Evolutionary conservation across 768 basidiomycete genomes (phyloP).

Genomic region (Mycena olivaceomarginata): DNA sequence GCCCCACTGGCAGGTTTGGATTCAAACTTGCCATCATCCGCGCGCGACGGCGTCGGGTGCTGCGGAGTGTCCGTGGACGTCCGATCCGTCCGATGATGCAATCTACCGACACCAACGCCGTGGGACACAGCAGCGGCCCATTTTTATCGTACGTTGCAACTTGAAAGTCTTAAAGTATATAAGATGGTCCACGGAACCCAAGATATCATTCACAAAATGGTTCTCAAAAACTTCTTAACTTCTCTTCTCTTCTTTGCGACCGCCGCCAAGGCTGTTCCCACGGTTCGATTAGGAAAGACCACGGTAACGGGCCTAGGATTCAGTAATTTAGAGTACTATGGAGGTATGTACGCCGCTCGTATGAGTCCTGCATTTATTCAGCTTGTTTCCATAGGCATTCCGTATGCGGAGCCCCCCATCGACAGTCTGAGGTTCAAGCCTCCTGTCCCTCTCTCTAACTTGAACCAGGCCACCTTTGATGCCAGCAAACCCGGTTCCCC

Average conservation of each 20-base stretch:
- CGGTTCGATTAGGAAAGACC: slow-evolving; percentile 16
- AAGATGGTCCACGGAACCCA: neutral
- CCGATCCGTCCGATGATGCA: neutral
- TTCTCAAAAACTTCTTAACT: neutral
- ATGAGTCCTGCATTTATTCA: too few relatives aligned
- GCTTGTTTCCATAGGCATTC: slow-evolving; percentile 47
- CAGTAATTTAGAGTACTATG: slow-evolving; percentile 20
- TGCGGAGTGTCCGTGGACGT: too few relatives aligned
- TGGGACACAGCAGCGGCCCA: neutral
- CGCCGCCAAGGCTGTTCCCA: neutral
- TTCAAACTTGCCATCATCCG: neutral
- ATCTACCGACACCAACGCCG: neutral
- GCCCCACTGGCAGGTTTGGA: too few relatives aligned
- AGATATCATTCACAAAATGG: slow-evolving; percentile 5
- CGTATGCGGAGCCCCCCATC: slow-evolving; percentile 55
- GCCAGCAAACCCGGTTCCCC: slow-evolving; percentile 51
- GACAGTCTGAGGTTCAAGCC: slow-evolving; percentile 53
- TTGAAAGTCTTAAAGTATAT: neutral
- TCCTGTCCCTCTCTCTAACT: slow-evolving; percentile 47
- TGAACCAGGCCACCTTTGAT: slow-evolving; percentile 49
- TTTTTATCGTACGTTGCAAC: neutral
- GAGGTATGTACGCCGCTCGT: neutral
- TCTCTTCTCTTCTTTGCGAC: slow-evolving; percentile 2
- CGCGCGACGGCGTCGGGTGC: neutral
- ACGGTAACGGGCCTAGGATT: neutral